Base-by-base conservation (phyloP, 331 rosid species). In the Prunus yedoensis region DNA sequence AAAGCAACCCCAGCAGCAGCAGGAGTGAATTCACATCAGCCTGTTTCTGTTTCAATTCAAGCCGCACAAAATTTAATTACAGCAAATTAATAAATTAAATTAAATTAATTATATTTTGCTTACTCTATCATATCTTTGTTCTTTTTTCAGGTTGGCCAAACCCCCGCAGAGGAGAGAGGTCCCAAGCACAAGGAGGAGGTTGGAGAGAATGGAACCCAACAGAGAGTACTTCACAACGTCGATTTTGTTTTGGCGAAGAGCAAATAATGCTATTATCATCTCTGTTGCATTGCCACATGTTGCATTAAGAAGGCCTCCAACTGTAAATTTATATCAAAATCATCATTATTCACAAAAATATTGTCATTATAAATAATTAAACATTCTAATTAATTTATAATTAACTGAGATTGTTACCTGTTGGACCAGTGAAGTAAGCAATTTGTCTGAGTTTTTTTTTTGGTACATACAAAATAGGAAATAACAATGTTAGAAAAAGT, bases 231-330 rank as follows among this genome's bases (percentile, higher is more conserved):
- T 95, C n/a, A 95, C 95, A 46, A 95, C 89, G 18, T 74, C 85
- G 74, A 95, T 83, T 80, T 95, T 88, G 67, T 76, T 75, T 53
- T 38, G 74, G 28, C 70, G 81, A 5, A 92, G 94, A 18, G 99
- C 99, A 77, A 92, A 82, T 63, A 92, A 73, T 78, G 97, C 97
- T 77, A 95, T 92, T 2, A 95, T 83, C 47, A 95, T 88, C 77
- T 95, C 97, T 21, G 97, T 89, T 28, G 89, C 89, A 86, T 95
- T 95, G 30, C 99, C 97, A 88, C 96, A 95, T 51, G 97, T 92
- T n/a, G 97, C 97, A 82, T 92, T 95, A 7, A 95, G 79, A 75
- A 95, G 94, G 45, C 97, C 99, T 79, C 99, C 99, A 61, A 90
- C 99, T 95, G 84, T 50, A 80, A 68, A 45, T 65, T 28, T 18